Evolutionary conservation across 2,329 filamentous ascomycete genomes (phyloP), one percentile per base, ranked within the genome.

Genomic region (Thielaviopsis populi): DNA sequence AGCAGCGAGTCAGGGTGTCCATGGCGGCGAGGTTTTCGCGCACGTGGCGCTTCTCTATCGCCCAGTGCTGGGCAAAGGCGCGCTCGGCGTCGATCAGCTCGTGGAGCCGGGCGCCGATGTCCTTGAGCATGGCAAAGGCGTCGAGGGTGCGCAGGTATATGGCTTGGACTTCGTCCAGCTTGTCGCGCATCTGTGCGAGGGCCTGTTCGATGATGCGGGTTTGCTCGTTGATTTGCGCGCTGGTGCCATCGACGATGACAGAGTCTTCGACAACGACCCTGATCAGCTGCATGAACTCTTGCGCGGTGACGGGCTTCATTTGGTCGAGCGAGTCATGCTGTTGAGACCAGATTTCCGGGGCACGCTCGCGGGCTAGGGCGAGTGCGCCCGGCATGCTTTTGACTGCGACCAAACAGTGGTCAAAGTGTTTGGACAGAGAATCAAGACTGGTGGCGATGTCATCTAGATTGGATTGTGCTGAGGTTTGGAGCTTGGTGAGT

Each of bases 401-500:
- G 53, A 96, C 86, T 0, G 92, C 92, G 0, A 87, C 92, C 15
- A 95, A 89, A 73, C 92, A 96, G 68, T 95, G 83, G 73, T 97
- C 92, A 72, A 96, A 96, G 74, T 97, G 92, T 30, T 82, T 83
- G 7, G 90, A 91, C 3, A 97, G 77, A 0, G 87, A 90, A 64
- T 89, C 83, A 1, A 97, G 81, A 4, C 90, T 80, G 65, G 86
- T 80, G 4, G 91, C 92, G 84, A 95, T 92, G 69, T 86, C 84
- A 67, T 88, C 85, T 0, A 91, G 91, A 68, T 92, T 85, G 15
- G 79, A 79, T 68, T 91, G 84, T 42, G 95, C 79, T 2, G 78
- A 77, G 37, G 79, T 75, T n/a, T 89, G 76, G 50, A 84, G 76
- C 3, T 78, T 74, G 1, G 80, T 75, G 54, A 85, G 77, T 0